Conservation (phyloP, 108 stramenopile genomes). For the Parietichytrium sp. region DNA sequence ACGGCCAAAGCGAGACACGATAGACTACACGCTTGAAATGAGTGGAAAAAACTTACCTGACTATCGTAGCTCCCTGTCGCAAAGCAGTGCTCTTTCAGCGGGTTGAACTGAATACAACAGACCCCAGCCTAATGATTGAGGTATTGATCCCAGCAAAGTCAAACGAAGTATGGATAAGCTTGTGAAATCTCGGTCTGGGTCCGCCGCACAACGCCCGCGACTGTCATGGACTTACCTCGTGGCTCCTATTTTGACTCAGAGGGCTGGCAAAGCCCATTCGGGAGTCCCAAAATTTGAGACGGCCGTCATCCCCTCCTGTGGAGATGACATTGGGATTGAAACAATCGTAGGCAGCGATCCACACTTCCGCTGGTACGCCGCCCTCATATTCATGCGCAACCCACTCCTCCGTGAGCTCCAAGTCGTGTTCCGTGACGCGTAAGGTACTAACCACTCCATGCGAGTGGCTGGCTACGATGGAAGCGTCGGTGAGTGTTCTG, state of each 20-base stretch:
- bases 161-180: too few relatives aligned
- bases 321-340: constrained; percentile 7
- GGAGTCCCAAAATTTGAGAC: constrained; percentile 1
- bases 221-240: too few relatives aligned
- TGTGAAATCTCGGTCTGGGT: too few relatives aligned
- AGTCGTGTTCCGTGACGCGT: not conserved
- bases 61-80: constrained; percentile 18
- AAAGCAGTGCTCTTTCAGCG: not conserved
- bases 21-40: too few relatives aligned
- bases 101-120: not conserved
- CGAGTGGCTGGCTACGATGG: not conserved
- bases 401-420: not conserved
- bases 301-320: not conserved
- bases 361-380: not conserved
- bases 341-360: constrained; percentile 27
- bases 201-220: too few relatives aligned
- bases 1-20: too few relatives aligned
- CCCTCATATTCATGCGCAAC: constrained; percentile 12
- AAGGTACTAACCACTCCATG: not conserved
- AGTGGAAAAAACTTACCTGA: too few relatives aligned
- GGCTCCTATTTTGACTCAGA: not conserved
- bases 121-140: too few relatives aligned
- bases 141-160: too few relatives aligned
- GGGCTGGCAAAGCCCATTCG: not conserved
- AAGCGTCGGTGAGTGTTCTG: not conserved